Evolutionary conservation across 768 basidiomycete genomes (phyloP), one percentile per base, ranked within the genome.

Genomic region (Suillus americanus): DNA sequence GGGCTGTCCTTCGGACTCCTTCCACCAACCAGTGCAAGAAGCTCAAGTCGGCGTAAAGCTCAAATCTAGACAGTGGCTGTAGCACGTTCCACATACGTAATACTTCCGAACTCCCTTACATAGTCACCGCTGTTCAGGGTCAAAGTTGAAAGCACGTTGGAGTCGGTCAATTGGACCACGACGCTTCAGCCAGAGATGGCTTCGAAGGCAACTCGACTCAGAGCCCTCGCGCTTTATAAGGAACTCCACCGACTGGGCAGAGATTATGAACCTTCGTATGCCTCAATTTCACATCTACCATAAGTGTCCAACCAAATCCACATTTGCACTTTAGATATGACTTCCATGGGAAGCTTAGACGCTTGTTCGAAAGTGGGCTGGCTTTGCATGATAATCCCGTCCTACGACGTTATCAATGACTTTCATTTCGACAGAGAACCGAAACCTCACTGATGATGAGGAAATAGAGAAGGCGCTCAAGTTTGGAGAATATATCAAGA

Each of bases 401-500:
- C 6, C 13, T 14, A 45, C 48, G 9, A 9, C 25, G 5, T 59
- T 59, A 28, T 40, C 54, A 8, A 56, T 60, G 20, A 25, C 28
- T 41, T 33, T 43, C 35, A 48, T 55, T 61, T 55, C 41, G 55
- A 8, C 70, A 93, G 92, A 89, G 76, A 91, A 93, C 70, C 83
- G 83, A 64, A 69, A 81, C 68, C 77, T 94, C 67, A 87, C 83
- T 20, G 85, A 91, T 68, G 80, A 81, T 65, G 81, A 85, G 23
- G 90, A 94, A 66, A 91, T 94, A 61, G 90, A 94, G 77, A 86
- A 82, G 64, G 91, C 92, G 0, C 77, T 94, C 64, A 83, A 82
- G 64, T 76, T 94, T 37, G 90, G 88, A 14, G 92, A 94, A 73
- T 94, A 92, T 69, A 94, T 95, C 76, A 92, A 89, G 78, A 90